These are phyloP conservation scores for Pseudevernia furfuracea DNA, from an alignment of 495 filamentous ascomycete species.

Conservation along the genomic window DNA sequence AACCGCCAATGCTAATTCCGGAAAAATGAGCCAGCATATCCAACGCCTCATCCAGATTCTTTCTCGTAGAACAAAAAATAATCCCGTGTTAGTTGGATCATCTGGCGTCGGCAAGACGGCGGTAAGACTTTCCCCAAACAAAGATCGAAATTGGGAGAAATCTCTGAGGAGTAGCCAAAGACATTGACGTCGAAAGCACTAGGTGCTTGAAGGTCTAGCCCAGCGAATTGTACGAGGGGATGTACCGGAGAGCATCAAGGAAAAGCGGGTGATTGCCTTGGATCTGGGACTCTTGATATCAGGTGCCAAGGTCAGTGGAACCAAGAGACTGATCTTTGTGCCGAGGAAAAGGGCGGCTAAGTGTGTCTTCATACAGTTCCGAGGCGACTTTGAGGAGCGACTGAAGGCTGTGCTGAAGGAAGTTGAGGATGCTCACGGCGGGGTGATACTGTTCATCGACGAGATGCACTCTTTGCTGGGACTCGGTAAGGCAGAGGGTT, in stretches of 20 bases:
- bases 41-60: conserved; percentile 80
- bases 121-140: conserved; percentile 23
- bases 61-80: conserved; percentile 91
- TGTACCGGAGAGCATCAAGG: conserved; percentile 93
- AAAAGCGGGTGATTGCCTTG: conserved; percentile 78
- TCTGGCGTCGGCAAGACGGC: conserved; percentile 96
- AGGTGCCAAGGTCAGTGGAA: conserved; percentile 56
- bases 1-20: not conserved
- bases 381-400: conserved; percentile 94
- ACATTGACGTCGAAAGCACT: not conserved
- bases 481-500: conserved; percentile 89
- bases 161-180: not conserved
- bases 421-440: conserved; percentile 79
- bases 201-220: conserved; percentile 77
- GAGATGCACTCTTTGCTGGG: conserved; percentile 89
- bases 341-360: not conserved
- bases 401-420: conserved; percentile 86
- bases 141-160: not conserved
- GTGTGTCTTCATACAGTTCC: conserved; percentile 39
- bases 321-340: not conserved
- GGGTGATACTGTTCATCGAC: conserved; percentile 90
- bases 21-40: conserved; percentile 49
- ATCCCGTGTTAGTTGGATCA: conserved; percentile 85
- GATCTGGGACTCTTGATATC: conserved; percentile 91
- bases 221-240: conserved; percentile 85